These are phyloP conservation scores for Fallopia convolvulus DNA, from an alignment of 148 eudicot species.

Conservation along the genomic window DNA sequence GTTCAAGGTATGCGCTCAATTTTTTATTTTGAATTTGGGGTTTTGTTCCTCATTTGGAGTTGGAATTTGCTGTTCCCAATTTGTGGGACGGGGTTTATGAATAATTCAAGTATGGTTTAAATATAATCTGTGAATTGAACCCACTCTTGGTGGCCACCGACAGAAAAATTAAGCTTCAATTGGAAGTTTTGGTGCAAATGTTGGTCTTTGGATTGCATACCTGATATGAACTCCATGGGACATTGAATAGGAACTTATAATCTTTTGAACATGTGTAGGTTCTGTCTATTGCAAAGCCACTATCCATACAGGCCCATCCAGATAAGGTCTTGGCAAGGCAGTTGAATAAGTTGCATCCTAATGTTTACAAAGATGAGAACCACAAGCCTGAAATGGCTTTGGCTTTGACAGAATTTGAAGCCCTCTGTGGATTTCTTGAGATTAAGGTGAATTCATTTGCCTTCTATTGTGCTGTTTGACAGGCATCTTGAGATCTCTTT, in stretches of 20 bases:
- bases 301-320: conserved; percentile 71
- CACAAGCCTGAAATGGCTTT: conserved; percentile 79
- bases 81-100: background rate
- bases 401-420: conserved; percentile 63
- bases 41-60: background rate
- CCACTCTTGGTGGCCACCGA: background rate
- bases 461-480: background rate
- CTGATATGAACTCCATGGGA: background rate
- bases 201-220: background rate
- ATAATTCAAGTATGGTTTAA: background rate
- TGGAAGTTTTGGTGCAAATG: background rate
- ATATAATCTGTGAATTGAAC: background rate
- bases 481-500: background rate
- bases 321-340: conserved; percentile 41
- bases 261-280: conserved; percentile 28
- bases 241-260: background rate
- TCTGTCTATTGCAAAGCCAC: conserved; percentile 52
- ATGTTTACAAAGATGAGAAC: conserved; percentile 51
- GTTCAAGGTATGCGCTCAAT: conserved; percentile 54
- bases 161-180: background rate
- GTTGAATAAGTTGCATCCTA: conserved; percentile 41
- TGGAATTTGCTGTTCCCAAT: background rate
- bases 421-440: conserved; percentile 54
- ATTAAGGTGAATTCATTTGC: conserved; percentile 32
- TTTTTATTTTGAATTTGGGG: background rate